Evolutionary conservation across 2,329 filamentous ascomycete species (phyloP), one percentile per base, ranked within the genome.

Genomic region (Exophiala sideris): DNA sequence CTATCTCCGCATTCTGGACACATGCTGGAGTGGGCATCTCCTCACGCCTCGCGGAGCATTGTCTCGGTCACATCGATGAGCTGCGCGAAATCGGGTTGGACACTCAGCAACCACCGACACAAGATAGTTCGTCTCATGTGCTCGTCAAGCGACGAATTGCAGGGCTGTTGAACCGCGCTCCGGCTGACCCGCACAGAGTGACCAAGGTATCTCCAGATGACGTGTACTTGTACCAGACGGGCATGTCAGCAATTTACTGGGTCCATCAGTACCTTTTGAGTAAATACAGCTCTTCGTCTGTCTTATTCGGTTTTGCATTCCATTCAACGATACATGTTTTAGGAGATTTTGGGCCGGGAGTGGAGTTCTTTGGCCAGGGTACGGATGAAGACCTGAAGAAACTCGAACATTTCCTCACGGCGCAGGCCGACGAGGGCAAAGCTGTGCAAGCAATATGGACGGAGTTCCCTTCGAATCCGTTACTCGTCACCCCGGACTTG

Each of bases 141-240:
- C 34, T 14, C 12, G 5, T 59, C n/a, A 45, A 41, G 20, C 32
- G 48, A n/a, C 35, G 53, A 20, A 57, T 57, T 44, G 47, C 54
- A 35, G 42, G 18, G 3, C 33, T 53, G 12, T 36, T 59, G 12
- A 41, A 56, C 29, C 44, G 50, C 8, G 52, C 52, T 14, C 48
- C 53, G 9, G 29, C 33, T n/a, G 50, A 45, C 29, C 36, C 39
- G n/a, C 35, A 18, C 2, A 40, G 45, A 34, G 34, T 32, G 10
- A 18, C n/a, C 8, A 44, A 36, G 34, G 47, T 54, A 5, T 51
- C 50, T 12, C 35, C 47, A 6, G n/a, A 41, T 11, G 79, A 83
- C 56, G 73, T 84, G 1, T 81, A 73, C 46, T 67, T 84, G 16
- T 82, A 78, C 61, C 73, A 75, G 4, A 77, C 77, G 0, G 80